Percentiles rank a stretch among this genome's conserved stretches.
Conservation (phyloP, 208 protist genomes). For the Trypanosoma scelopori region DNA sequence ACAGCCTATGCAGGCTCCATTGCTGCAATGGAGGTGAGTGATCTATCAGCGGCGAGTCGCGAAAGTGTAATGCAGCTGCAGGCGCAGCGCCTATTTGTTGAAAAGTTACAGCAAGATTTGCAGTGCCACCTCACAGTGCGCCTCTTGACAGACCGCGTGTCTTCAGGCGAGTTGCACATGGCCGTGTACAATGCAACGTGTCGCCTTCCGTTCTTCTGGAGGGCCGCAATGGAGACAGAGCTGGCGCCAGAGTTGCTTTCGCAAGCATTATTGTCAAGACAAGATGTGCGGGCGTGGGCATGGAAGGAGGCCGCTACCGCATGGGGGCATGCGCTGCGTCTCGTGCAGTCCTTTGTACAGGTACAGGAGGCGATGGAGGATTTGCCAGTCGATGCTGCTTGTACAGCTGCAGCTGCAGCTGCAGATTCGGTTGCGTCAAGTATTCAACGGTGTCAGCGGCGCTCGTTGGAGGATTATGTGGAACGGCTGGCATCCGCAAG, state of each 20-base stretch:
- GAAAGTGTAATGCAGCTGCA: conserved; percentile 1
- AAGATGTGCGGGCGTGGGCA: conserved; percentile 10
- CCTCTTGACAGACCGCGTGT: conserved; percentile 7
- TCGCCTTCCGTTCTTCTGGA: conserved; percentile 23
- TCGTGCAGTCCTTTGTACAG: conserved; percentile 22
- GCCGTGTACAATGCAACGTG: conserved; percentile 20
- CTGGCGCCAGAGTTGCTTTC: conserved; percentile 7
- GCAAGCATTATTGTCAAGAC: background rate
- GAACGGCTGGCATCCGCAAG: conserved; percentile 4
- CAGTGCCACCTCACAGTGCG: conserved; percentile 18
- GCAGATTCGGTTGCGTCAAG: conserved; percentile 5
- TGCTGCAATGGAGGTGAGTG: background rate
- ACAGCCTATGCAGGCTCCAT: conserved; percentile 17
- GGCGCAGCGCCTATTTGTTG: conserved; percentile 21
- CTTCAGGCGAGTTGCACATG: background rate
- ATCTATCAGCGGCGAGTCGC: background rate
- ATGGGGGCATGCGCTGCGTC: conserved; percentile 20
- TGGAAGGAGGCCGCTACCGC: conserved; percentile 1
- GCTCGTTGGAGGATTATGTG: conserved; percentile 24
- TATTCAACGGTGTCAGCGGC: conserved; percentile 10
- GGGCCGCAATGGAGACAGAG: conserved; percentile 19
- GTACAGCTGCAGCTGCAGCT: conserved; percentile 2
- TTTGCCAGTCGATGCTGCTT: background rate
- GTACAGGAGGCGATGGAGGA: conserved; percentile 21
- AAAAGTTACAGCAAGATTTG: conserved; percentile 15